Base-by-base conservation (phyloP, 1,284 basidiomycete species). In the Termitomyces sp. region DNA sequence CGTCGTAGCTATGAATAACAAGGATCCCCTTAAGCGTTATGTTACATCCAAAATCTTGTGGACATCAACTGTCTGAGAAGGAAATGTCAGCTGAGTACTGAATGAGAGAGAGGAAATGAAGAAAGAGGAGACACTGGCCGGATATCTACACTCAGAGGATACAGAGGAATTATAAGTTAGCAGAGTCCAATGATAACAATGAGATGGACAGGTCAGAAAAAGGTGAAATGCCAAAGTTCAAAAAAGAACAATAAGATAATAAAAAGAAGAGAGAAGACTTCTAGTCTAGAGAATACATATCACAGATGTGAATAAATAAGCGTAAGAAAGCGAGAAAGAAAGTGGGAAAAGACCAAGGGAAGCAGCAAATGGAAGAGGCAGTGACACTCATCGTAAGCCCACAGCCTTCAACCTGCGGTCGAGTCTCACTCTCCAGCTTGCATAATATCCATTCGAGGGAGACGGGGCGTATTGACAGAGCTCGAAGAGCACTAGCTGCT, bases 401-500 rank as follows among this genome's bases (percentile, higher is more conserved):
- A 67, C 67, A 52, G 73, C 70, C 54, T 67, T 67, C 12, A 80
- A 67, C 57, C 63, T 72, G 51, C 69, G 68, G 42, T 79, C 73
- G 19, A 81, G 67, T 50, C 73, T 69, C 42, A 68, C 64, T 55
- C 79, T 76, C 88, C 88, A 90, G 56, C 78, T 82, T 50, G 72
- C 66, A 64, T 90, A 90, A 54, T 87, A 83, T 1, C 86, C 86
- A 59, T 85, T 81, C 15, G 72, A 67, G 2, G 75, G 75, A 24
- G 76, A 78, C 6, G 88, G 88, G 28, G 74, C 73, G 57, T 90
- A 91, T 63, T 78, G 74, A 67, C 88, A 91, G 33, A 90, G 74
- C 64, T 86, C 84, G 57, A 88, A 91, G 49, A 91, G 70, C 28
- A 88, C 83, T 31, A 90, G 77, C 64, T 90, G 88, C 68, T 90